Base-by-base conservation (phyloP, 306 rosid genomes). In the Lathyrus aphaca region DNA sequence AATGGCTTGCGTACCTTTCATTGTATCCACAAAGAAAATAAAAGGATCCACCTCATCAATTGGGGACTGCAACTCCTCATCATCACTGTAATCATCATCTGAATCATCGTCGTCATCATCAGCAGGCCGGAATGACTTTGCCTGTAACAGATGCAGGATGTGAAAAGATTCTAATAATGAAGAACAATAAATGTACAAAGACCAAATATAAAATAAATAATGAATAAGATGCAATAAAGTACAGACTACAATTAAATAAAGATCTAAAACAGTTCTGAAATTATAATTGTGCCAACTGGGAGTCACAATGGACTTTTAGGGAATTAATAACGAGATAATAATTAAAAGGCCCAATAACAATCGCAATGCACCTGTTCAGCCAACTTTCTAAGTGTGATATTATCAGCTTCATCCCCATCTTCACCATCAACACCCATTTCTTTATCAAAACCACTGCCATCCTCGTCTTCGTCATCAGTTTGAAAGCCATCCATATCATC, bases 21-120 rank as follows among this genome's bases (percentile, higher is more conserved):
- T 53, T 45, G 91, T 77, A 77, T 95, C 97, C 42, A 91, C 95
- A 74, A 95, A 95, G 82, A 89, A 78, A 69, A 95, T 66, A 76
- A 95, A 95, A 50, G 99, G 99, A 84, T 95, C 99, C 77, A 95
- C 92, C 18, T 95, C 99, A 23, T 95, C 99, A 57, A 95, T 86
- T 44, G 99, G 99, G 8, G 99, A 95, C 73, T 95, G 99, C 83
- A 91, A 82, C 85, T 89, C 99, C 79, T 95, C 99, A 57, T 95
- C 97, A 43, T 95, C 99, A 64, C 95, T 91, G 60, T 75, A 95
- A 66, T 89, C 97, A 29, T 95, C 97, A 62, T 91, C 99, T 0
- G 96, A 84, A 74, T 95, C 92, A 0, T 89, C 92, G 11, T 91
- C 95, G 3, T 83, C 83, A 4, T 69, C 81, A 4, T 89, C 96